Evolutionary conservation across 345 rosid species (phyloP).

Genomic region (Populus pruinosa): DNA sequence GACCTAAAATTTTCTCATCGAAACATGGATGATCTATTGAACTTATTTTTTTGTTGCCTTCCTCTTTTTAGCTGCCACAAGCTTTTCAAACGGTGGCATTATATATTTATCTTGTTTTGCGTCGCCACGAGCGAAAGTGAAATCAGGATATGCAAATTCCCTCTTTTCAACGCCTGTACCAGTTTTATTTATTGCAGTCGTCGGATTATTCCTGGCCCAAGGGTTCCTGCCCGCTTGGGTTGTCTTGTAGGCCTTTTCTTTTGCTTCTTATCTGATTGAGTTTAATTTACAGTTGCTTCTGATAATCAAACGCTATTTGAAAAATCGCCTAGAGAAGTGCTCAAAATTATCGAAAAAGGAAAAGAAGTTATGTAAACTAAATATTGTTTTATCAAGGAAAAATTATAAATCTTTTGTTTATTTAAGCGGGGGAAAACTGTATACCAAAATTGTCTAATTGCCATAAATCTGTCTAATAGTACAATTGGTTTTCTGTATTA

Average conservation of each 20-base stretch:
- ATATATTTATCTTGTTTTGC: conserved; percentile 18
- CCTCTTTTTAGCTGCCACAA: conserved; percentile 25
- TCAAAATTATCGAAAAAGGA: not conserved
- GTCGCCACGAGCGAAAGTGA: conserved; percentile 12
- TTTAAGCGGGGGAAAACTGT: too few species aligned
- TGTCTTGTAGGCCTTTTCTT: not conserved
- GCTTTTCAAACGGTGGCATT: conserved; percentile 33
- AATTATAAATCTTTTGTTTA: too few species aligned
- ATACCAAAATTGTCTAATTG: too few species aligned
- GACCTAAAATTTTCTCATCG: conserved; percentile 7
- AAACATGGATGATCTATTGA: conserved; percentile 15
- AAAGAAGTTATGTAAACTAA: not conserved
- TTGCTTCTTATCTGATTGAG: not conserved
- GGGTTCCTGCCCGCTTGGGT: not conserved
- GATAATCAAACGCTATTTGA: not conserved
- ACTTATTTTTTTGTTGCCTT: not conserved
- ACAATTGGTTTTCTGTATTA: too few species aligned
- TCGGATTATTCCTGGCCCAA: not conserved
- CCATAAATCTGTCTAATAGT: too few species aligned
- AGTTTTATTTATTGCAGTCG: not conserved
- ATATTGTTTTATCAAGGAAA: not conserved
- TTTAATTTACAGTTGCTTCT: not conserved
- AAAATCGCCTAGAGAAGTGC: not conserved
- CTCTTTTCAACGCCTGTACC: conserved; percentile 7
- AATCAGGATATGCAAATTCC: conserved; percentile 34